Base-by-base conservation (phyloP, 2,329 filamentous ascomycete species). In the Pestalotiopsis sp. region DNA sequence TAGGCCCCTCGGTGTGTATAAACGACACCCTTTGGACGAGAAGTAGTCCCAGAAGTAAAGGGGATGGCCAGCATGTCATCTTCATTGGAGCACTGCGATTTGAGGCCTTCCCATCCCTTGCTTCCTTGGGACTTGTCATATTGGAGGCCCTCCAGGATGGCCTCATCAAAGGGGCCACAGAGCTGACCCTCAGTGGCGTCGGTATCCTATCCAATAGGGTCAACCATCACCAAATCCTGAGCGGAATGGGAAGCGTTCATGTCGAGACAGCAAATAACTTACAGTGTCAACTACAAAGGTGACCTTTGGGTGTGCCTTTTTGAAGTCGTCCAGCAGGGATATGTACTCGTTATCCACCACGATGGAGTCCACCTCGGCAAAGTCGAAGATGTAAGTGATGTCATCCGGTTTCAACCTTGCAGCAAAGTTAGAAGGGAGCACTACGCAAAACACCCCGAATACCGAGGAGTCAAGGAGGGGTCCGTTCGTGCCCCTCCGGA, bases 41-140 rank as follows among this genome's bases (percentile, higher is more conserved):
- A 94, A 0, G 96, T 98, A 1, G 96, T 98, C 3, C 95, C 95
- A 35, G 92, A 96, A 0, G 96, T 99, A 78, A 98, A 98, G 1
- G 95, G 93, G 66, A 99, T 89, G 3, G 94, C 94, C 69, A 98
- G 86, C 72, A 93, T 86, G 69, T 89, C 89, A 72, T 97, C 91
- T 78, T 99, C 96, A 73, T 94, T 86, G 1, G 85, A 82, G 3
- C 87, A 87, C 71, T 94, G 90, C 1, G 88, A 85, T 70, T 92
- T 86, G 26, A 98, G 85, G 0, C 88, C 92, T 14, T 84, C 85
- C 95, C 96, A 99, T 24, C 93, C 94, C 62, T 87, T 86, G 35
- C 75, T 78, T 2, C 92, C 93, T 5, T 82, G 86, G n/a, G 86
- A 81, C 1, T 77, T 77, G 77, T 98, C 96, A 77, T 92, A 86